A percentile compares a stretch with the other conserved stretches of the same genome.
Evolutionary conservation across 1,139 yeast species (phyloP).

Genomic region (Saccharomycopsis hybrid): DNA sequence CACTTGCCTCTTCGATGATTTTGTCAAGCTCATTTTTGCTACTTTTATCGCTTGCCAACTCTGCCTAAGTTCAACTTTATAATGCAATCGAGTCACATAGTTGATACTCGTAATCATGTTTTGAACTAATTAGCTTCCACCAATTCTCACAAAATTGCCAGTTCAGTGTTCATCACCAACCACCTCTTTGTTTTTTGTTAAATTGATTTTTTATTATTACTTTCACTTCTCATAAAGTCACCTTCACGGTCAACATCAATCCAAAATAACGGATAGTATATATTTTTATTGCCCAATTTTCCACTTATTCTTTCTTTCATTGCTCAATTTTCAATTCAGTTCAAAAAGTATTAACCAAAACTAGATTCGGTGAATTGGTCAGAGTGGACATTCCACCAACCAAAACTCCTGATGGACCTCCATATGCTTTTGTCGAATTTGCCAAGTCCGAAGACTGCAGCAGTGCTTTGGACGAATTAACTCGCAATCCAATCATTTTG

Average conservation of each 20-base stretch:
- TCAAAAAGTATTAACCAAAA: too few relatives aligned
- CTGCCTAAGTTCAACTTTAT: too few relatives aligned
- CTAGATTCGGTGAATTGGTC: conserved; percentile 55
- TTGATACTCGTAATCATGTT: too few relatives aligned
- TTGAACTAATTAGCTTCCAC: too few relatives aligned
- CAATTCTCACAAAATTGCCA: too few relatives aligned
- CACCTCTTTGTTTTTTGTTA: too few relatives aligned
- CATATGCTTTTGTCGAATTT: conserved; percentile 70
- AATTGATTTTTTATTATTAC: not conserved
- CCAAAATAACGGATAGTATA: not conserved
- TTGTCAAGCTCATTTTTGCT: too few relatives aligned
- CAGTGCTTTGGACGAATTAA: conserved; percentile 47
- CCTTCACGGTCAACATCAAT: not conserved
- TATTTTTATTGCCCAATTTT: conserved; percentile 2
- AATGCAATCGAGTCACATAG: too few relatives aligned
- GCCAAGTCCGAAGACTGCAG: conserved; percentile 55
- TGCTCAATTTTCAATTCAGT: conserved; percentile 13
- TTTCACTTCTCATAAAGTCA: conserved; percentile 4
- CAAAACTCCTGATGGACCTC: conserved; percentile 54
- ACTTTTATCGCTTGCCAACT: too few relatives aligned
- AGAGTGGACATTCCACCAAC: conserved; percentile 71
- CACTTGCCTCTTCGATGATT: too few relatives aligned
- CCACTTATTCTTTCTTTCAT: conserved; percentile 16
- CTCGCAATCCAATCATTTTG: conserved; percentile 40
- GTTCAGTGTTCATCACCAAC: too few relatives aligned